Evolutionary conservation across 192 early-diverging fungal species (phyloP), one percentile per base, ranked within the genome.

Genomic region (Glomus cerebriforme): DNA sequence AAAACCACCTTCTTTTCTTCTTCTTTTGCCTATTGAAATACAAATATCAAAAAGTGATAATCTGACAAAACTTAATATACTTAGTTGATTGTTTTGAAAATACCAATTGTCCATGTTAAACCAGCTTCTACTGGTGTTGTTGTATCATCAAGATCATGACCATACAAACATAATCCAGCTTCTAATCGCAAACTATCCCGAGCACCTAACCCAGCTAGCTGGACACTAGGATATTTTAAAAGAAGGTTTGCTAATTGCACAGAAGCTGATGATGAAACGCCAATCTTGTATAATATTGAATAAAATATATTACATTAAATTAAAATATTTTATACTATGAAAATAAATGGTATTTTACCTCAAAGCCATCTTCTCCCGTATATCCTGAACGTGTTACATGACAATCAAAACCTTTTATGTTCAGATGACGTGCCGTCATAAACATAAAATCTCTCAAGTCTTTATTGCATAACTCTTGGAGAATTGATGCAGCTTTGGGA

Each of bases 351-450:
- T n/a, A n/a, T n/a, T 71, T 35, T 75, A 95, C 92, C 84, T 99
- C 98, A 81, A 99, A 98, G 15, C 98, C 98, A 86, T 99, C 98
- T 85, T 99, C 98, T 75, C 98, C 98, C 75, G 98, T 99, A 88
- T 99, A 99, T 15, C 98, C 98, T 34, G 95, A 97, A 32, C 98
- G 92, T 24, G 98, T 94, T 49, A 99, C 91, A 78, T 97, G 95
- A 79, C 92, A 92, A 1, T 87, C 88, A 60, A 95, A 87, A 60
- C 94, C 96, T 64, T 87, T 89, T 69, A 99, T 86, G 10, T 91
- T 88, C 77, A 97, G 82, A 66, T 86, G 79, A 54, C 89, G 85
- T 13, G 90, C 91, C 27, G 90, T 92, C 98, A 99, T 99, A 82
- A 99, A 99, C 39, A 87, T 85, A 81, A 99, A 92, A 80, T 94